Evolutionary conservation across 2,329 filamentous ascomycete species (phyloP).

Genomic region (Parasarocladium wereldwijsianum): DNA sequence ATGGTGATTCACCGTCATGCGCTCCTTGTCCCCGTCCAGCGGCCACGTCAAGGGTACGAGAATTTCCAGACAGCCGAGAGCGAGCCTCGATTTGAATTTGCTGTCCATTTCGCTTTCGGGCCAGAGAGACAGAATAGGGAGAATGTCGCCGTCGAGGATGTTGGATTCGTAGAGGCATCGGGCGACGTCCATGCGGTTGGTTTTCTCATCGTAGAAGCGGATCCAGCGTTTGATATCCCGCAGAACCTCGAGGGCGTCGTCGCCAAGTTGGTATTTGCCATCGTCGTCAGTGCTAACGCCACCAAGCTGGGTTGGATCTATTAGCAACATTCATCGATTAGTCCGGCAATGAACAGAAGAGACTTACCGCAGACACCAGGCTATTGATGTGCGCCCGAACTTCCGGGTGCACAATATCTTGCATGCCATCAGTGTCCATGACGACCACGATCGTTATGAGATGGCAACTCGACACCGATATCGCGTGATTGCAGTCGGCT

Average conservation of each 20-base stretch:
- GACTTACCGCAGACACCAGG: conserved; percentile 76
- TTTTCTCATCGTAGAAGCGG: conserved; percentile 83
- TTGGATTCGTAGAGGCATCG: conserved; percentile 86
- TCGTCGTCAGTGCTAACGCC: conserved; percentile 67
- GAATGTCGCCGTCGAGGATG: conserved; percentile 73
- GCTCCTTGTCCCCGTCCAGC: conserved; percentile 60
- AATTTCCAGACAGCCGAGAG: conserved; percentile 76
- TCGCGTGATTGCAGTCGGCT: too few species aligned
- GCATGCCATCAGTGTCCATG: conserved; percentile 41
- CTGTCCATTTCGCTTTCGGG: conserved; percentile 57
- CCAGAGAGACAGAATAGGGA: conserved; percentile 80
- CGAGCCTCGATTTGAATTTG: conserved; percentile 63
- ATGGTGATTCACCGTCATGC: conserved; percentile 87
- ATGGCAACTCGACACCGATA: too few species aligned
- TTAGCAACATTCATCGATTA: too few species aligned
- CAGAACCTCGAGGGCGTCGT: conserved; percentile 81
- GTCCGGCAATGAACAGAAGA: too few species aligned
- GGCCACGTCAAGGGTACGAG: conserved; percentile 93
- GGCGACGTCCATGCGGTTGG: conserved; percentile 87
- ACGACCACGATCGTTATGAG: conserved; percentile 7
- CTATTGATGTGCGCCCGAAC: conserved; percentile 88
- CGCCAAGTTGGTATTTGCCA: conserved; percentile 75
- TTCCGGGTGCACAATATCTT: conserved; percentile 69
- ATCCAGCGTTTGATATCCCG: conserved; percentile 94
- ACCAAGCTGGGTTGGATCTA: too few species aligned